Conservation (phyloP, 768 basidiomycete species). For the Lactifluus piperatus region DNA sequence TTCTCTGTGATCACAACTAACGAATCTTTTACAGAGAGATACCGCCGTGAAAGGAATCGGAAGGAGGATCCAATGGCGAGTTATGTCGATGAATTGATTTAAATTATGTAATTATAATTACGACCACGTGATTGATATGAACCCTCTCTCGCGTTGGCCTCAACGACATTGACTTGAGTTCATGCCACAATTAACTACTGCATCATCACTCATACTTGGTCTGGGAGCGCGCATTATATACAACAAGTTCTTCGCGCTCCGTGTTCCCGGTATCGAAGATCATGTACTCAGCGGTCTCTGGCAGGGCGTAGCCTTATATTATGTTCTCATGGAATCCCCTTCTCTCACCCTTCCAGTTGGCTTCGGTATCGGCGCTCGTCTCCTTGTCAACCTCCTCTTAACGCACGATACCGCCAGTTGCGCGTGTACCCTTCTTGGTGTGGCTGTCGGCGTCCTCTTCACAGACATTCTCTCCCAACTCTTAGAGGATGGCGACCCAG, state of each 20-base stretch:
- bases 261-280: constrained; percentile 41
- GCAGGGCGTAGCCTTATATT: constrained; percentile 70
- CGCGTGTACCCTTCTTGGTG: constrained; percentile 54
- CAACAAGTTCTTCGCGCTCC: constrained; percentile 44
- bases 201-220: constrained; percentile 63
- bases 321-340: constrained; percentile 46
- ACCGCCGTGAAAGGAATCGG: constrained; percentile 66
- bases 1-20: constrained; percentile 16
- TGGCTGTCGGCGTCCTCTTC: constrained; percentile 58
- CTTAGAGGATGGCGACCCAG: constrained; percentile 40
- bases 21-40: constrained; percentile 62
- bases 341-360: constrained; percentile 48
- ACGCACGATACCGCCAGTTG: constrained; percentile 45
- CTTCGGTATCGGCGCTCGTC: constrained; percentile 49
- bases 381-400: constrained; percentile 53
- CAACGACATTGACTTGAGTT: too few relatives aligned
- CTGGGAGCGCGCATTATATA: constrained; percentile 65
- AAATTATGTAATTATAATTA: not conserved
- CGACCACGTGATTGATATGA: constrained; percentile 20
- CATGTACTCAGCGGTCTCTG: constrained; percentile 61
- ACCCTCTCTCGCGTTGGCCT: not conserved
- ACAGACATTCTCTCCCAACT: constrained; percentile 65
- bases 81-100: constrained; percentile 56
- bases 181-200: constrained; percentile 41
- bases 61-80: constrained; percentile 91